Conservation (phyloP, 2,329 filamentous ascomycete genomes). For the Ciborinia camelliae region DNA sequence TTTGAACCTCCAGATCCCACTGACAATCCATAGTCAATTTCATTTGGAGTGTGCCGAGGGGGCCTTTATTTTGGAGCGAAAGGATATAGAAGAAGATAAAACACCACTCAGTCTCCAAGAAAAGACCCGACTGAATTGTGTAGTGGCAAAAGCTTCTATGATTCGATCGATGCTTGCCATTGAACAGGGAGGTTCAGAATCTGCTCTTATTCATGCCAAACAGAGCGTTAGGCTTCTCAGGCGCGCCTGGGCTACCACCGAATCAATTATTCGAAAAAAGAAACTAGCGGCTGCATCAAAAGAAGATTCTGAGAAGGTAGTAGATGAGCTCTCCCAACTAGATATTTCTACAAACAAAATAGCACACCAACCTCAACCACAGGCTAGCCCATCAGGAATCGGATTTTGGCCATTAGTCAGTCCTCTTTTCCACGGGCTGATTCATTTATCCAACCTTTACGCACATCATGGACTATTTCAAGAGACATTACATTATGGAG, state of each 20-base stretch:
- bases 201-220: slow-evolving; percentile 56
- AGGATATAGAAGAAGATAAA: slow-evolving; percentile 22
- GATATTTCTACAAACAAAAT: slow-evolving; percentile 41
- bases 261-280: slow-evolving; percentile 28
- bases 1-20: slow-evolving; percentile 8
- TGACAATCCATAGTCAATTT: slow-evolving; percentile 33
- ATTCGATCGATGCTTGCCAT: slow-evolving; percentile 38
- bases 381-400: slow-evolving; percentile 50
- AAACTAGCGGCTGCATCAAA: neutral
- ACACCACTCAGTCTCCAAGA: slow-evolving; percentile 24
- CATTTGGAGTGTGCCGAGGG: slow-evolving; percentile 32
- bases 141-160: slow-evolving; percentile 39
- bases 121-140: slow-evolving; percentile 30
- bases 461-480: slow-evolving; percentile 81
- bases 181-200: slow-evolving; percentile 51
- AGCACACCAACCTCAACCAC: slow-evolving; percentile 38
- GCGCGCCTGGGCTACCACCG: slow-evolving; percentile 41
- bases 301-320: slow-evolving; percentile 31
- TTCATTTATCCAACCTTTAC: slow-evolving; percentile 74
- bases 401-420: slow-evolving; percentile 77
- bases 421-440: slow-evolving; percentile 66
- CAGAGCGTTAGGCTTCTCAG: slow-evolving; percentile 50
- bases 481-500: slow-evolving; percentile 83
- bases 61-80: slow-evolving; percentile 31
- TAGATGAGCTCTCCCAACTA: slow-evolving; percentile 38